Evolutionary conservation across 306 rosid species (phyloP), one percentile per base, ranked within the genome.

Genomic region (Inga oerstediana): DNA sequence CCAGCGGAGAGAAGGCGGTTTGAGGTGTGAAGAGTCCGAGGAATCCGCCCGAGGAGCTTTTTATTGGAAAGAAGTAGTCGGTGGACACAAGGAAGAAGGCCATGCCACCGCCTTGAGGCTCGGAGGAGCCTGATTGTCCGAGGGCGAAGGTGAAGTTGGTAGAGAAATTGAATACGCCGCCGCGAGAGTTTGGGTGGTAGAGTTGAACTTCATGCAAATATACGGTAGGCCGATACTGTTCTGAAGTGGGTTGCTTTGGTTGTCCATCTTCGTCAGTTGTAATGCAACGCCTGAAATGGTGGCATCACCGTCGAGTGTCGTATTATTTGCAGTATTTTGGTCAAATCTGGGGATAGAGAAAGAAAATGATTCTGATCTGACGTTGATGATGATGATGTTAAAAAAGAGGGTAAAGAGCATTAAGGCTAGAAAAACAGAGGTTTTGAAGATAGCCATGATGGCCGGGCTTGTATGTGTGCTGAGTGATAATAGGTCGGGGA

Each of bases 11-110:
- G 69, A 77, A 77, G 3, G 88, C 83, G 1, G 77, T 72, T 14
- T 72, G 3, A 0, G 64, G 0, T 14, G 41, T 22, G 84, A 82
- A 82, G 5, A 87, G 79, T 48, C 86, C 86, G 3, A 83, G 86
- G 59, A n/a, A 85, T 0, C 83, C 86, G 1, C 79, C 70, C 0
- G n/a, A 34, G 0, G 86, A 72, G 24, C 64, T 65, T 14, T 11
- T 44, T 0, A 1, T 7, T 0, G 87, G 84, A 46, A 85, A 74
- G 0, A 74, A 59, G 5, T 2, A 80, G 4, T 49, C 86, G 0
- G 32, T 0, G 5, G 87, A 79, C 15, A 84, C 61, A 0, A 39
- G 82, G 84, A 87, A 87, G 41, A 27, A 27, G 30, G 76, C 15
- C n/a, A 69, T 46, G 27, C 76, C 76, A 12, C 69, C 76, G 1